Evolutionary conservation across 352 stramenopile genomes (phyloP), one percentile per base, ranked within the genome.

Genomic region (Pythium chondricola): DNA sequence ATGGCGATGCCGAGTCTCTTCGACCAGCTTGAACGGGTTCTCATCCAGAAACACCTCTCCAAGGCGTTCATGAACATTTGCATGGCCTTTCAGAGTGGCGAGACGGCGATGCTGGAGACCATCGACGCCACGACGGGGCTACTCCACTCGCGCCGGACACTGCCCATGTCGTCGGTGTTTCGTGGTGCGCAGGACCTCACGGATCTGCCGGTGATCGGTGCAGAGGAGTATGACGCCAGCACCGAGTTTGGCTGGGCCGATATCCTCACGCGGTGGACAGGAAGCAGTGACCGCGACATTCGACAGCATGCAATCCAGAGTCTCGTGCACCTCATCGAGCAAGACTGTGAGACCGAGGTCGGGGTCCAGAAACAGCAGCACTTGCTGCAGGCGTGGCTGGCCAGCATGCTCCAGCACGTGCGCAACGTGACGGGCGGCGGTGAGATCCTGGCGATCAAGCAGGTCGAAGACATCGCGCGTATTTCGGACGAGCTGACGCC

Each of bases 201-300:
- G 21, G 80, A 86, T 45, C 58, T 91, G 16, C 80, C 80, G 3
- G 68, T 91, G 3, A 48, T 85, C 11, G 80, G 76, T 8, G 80
- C 76, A 26, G 80, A 85, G 39, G 83, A 93, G 31, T 88, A 85
- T 52, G 80, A 93, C 33, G 58, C 71, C 18, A 81, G 48, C 32
- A 88, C 72, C 10, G 69, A 91, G 49, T 76, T 87, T 37, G 83
- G 83, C 0, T 93, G 83, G 83, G 68, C 86, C 22, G 83, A 93
- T 41, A 88, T 93, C 22, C 43, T 91, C 24, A 90, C 79, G 1
- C 46, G 69, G 27, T 93, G 83, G 83, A 80, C 67, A 11, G 61
- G 65, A n/a, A 89, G 69, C 29, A 38, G 65, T 18, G 55, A 83
- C 18, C 62, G 62, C 5, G 57, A 76, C 36, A 71, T 91, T 16